Conservation (phyloP, 306 rosid species). For the Trichosanthes truncata region DNA sequence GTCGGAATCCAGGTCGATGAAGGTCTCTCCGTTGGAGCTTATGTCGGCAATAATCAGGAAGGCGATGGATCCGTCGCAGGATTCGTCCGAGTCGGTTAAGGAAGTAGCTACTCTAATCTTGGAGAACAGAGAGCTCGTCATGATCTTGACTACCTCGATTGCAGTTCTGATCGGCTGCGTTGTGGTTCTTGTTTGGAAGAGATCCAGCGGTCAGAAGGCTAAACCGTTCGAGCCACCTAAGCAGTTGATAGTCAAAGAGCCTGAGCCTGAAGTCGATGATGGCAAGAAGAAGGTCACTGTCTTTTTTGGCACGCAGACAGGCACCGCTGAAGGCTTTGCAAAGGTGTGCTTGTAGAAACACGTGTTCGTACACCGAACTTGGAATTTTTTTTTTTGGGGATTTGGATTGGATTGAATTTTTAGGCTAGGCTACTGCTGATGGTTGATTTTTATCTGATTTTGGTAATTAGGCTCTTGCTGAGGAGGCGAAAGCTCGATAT, state of each 20-base stretch:
- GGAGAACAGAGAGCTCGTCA: conserved; percentile 53
- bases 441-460: not conserved
- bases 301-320: conserved; percentile 97
- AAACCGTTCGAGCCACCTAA: conserved; percentile 33
- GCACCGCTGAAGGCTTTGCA: conserved; percentile 97
- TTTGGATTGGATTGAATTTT: not conserved
- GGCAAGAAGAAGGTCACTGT: conserved; percentile 74
- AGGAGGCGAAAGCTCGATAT: conserved; percentile 82
- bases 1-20: conserved; percentile 48
- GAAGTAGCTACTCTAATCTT: conserved; percentile 41
- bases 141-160: conserved; percentile 68
- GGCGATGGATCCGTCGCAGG: conserved; percentile 54
- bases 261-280: conserved; percentile 54
- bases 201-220: conserved; percentile 38
- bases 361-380: not conserved
- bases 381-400: not conserved
- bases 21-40: conserved; percentile 82
- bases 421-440: not conserved
- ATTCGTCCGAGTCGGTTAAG: conserved; percentile 29
- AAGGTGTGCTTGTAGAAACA: conserved; percentile 36
- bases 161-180: conserved; percentile 84
- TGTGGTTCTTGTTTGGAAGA: conserved; percentile 66
- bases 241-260: conserved; percentile 32
- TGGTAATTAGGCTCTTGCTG: conserved; percentile 57
- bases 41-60: conserved; percentile 73